Evolutionary conservation across 352 stramenopile genomes (phyloP).

Genomic region (Pythium phragmiticola): DNA sequence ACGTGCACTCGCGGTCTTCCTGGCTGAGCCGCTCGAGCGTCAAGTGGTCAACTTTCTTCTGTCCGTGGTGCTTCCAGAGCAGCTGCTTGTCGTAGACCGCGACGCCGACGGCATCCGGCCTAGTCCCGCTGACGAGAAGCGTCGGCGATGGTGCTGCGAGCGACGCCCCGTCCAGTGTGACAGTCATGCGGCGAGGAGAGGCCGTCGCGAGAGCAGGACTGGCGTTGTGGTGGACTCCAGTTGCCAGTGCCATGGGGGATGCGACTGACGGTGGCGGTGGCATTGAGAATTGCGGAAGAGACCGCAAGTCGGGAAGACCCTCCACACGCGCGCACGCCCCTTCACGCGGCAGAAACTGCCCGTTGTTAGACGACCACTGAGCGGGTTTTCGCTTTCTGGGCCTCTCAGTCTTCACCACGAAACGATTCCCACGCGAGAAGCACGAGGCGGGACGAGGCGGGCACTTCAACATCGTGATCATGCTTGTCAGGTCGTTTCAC

Average conservation of each 20-base stretch:
- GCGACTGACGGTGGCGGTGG: neutral
- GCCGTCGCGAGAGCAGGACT: neutral
- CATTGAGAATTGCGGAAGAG: neutral
- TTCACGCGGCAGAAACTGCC: neutral
- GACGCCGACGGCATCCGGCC: neutral
- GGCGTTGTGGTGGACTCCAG: neutral
- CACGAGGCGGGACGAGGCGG: too few relatives aligned
- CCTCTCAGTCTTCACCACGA: too few relatives aligned
- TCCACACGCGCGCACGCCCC: neutral
- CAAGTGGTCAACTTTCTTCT: conserved; percentile 49
- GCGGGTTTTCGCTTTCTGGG: too few relatives aligned
- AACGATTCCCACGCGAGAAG: too few relatives aligned
- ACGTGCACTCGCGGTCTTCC: conserved; percentile 56
- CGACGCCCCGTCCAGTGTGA: conserved; percentile 2
- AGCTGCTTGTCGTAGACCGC: conserved; percentile 63
- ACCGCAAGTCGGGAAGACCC: too few relatives aligned
- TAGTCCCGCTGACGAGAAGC: neutral
- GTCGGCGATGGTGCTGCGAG: neutral
- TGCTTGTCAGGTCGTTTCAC: too few relatives aligned
- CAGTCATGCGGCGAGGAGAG: conserved; percentile 6
- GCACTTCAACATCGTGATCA: too few relatives aligned
- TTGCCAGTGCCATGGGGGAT: neutral
- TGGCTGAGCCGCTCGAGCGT: conserved; percentile 41
- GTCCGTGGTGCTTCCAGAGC: conserved; percentile 51
- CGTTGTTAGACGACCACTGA: too few relatives aligned